Conservation (phyloP, 805 yeast species). For the Candida jianshihensis region DNA sequence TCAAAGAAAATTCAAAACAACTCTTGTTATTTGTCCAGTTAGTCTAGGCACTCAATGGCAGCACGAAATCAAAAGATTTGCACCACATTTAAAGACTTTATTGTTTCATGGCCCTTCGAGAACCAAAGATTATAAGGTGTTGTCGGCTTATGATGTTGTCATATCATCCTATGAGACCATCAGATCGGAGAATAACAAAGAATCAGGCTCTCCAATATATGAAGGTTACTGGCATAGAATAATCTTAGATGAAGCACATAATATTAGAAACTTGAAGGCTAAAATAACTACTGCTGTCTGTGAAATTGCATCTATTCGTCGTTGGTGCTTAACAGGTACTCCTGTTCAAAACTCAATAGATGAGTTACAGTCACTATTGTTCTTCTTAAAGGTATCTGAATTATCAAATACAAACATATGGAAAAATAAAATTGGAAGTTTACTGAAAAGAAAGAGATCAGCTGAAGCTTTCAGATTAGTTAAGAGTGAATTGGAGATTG, state of each 20-base stretch:
- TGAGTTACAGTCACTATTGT: slow-evolving; percentile 45
- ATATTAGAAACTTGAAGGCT: slow-evolving; percentile 45
- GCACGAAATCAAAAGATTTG: slow-evolving; percentile 52
- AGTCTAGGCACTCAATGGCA: slow-evolving; percentile 70
- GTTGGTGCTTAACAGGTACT: slow-evolving; percentile 62
- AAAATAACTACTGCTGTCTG: slow-evolving; percentile 40
- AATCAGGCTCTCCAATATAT: slow-evolving; percentile 20
- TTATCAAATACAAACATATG: slow-evolving; percentile 12
- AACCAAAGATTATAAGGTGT: slow-evolving; percentile 28
- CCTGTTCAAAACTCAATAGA: slow-evolving; percentile 52
- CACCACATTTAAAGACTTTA: slow-evolving; percentile 36
- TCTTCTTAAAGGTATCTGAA: slow-evolving; percentile 33
- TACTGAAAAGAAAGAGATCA: slow-evolving; percentile 32
- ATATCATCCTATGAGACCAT: slow-evolving; percentile 64
- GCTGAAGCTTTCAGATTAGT: slow-evolving; percentile 28
- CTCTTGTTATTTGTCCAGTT: slow-evolving; percentile 69
- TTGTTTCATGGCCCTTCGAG: slow-evolving; percentile 47
- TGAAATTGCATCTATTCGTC: slow-evolving; percentile 31
- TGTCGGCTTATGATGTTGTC: slow-evolving; percentile 51
- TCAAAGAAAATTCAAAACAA: slow-evolving; percentile 28
- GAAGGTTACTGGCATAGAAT: slow-evolving; percentile 38
- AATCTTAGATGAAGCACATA: slow-evolving; percentile 59
- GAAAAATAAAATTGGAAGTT: slow-evolving; percentile 30
- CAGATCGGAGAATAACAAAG: slow-evolving; percentile 25
- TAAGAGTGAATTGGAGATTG: slow-evolving; percentile 20